phyloP scores from a whole-genome alignment of 2,329 filamentous ascomycete genomes.

The Fusarium sp. region DNA sequence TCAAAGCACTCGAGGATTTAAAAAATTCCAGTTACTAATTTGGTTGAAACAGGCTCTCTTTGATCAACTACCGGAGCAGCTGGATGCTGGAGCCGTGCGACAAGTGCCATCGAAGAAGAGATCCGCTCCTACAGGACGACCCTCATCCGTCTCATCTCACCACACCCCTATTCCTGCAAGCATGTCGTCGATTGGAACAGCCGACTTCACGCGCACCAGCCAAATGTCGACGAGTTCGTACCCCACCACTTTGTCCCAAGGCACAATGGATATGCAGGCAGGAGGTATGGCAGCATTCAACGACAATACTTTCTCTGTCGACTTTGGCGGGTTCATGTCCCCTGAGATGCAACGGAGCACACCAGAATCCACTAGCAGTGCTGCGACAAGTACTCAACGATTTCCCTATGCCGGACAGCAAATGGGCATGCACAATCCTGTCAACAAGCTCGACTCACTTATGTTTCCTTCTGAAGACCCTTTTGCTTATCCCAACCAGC shows the following conservation, averaged over 20 bases:
- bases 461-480: slow-evolving; percentile 86
- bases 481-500: slow-evolving; percentile 83
- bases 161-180: slow-evolving; percentile 50
- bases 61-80: slow-evolving; percentile 80
- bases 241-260: slow-evolving; percentile 46
- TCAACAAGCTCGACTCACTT: slow-evolving; percentile 80
- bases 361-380: slow-evolving; percentile 58
- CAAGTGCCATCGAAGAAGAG: slow-evolving; percentile 66
- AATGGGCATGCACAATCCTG: slow-evolving; percentile 56
- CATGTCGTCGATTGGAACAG: slow-evolving; percentile 52
- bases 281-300: slow-evolving; percentile 51
- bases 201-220: slow-evolving; percentile 53
- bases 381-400: slow-evolving; percentile 57
- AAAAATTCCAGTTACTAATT: slow-evolving; percentile 29
- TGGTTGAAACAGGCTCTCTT: slow-evolving; percentile 76
- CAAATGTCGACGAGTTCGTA: slow-evolving; percentile 48
- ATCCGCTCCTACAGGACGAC: slow-evolving; percentile 61
- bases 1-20: not conserved
- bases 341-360: slow-evolving; percentile 61
- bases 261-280: slow-evolving; percentile 54
- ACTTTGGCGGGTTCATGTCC: slow-evolving; percentile 60
- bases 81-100: slow-evolving; percentile 66
- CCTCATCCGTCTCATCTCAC: slow-evolving; percentile 48
- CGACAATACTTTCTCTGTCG: slow-evolving; percentile 55
- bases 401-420: slow-evolving; percentile 52